Conservation (phyloP, 2,329 filamentous ascomycete genomes). For the Trichoderma gracile region DNA sequence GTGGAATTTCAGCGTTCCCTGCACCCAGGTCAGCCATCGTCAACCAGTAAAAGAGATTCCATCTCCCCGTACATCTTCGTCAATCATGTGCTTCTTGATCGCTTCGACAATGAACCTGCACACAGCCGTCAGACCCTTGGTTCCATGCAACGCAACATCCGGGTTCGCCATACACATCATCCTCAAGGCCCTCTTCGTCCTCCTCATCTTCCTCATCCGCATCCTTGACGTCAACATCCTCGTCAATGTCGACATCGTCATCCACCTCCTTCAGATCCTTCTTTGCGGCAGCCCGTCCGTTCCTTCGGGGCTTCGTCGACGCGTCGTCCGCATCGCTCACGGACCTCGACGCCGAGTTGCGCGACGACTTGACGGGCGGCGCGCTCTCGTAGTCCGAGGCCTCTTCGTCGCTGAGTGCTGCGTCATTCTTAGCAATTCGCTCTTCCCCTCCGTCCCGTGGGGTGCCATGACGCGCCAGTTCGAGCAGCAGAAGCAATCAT, state of each 20-base stretch:
- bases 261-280: constrained; percentile 25
- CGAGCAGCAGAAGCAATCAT: background rate
- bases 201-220: constrained; percentile 35
- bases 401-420: constrained; percentile 44
- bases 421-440: constrained; percentile 28
- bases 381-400: constrained; percentile 37
- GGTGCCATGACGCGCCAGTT: constrained; percentile 23
- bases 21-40: constrained; percentile 17
- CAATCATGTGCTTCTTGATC: constrained; percentile 66
- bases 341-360: constrained; percentile 32
- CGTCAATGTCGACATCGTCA: constrained; percentile 31
- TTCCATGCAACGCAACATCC: constrained; percentile 31
- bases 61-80: constrained; percentile 50
- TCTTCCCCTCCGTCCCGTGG: constrained; percentile 16
- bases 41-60: background rate
- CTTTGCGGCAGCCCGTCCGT: background rate
- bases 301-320: constrained; percentile 6
- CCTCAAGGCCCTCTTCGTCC: constrained; percentile 40
- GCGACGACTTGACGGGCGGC: constrained; percentile 31
- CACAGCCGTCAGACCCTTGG: constrained; percentile 9
- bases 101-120: constrained; percentile 71
- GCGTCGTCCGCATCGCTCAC: constrained; percentile 25
- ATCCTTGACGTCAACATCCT: too few species aligned
- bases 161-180: constrained; percentile 44
- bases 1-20: constrained; percentile 60